A percentile compares a stretch with the other conserved stretches of the same genome.
phyloP scores from a whole-genome alignment of 768 basidiomycete species.

The Gloeophyllum trabeum region DNA sequence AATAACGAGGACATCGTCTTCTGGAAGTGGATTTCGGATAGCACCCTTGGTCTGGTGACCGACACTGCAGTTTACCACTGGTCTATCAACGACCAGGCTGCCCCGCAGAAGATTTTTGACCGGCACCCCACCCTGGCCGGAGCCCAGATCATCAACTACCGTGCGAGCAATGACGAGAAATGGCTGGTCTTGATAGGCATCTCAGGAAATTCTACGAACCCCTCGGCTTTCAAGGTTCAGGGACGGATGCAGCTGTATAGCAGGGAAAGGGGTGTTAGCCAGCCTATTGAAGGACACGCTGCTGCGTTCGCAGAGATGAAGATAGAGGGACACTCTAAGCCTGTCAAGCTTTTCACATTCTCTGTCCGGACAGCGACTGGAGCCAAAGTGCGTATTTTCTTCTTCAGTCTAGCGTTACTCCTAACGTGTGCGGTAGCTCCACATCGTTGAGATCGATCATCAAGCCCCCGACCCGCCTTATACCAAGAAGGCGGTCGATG shows the following conservation, averaged over 20 bases:
- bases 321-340: conserved; percentile 75
- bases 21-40: conserved; percentile 97
- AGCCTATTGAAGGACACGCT: conserved; percentile 98
- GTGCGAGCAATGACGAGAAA: conserved; percentile 84
- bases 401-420: not conserved
- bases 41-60: conserved; percentile 90
- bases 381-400: conserved; percentile 64
- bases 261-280: conserved; percentile 83
- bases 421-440: conserved; percentile 55
- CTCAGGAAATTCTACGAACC: conserved; percentile 83
- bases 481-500: conserved; percentile 95
- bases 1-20: conserved; percentile 93
- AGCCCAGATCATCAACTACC: conserved; percentile 98
- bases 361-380: conserved; percentile 94
- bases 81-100: conserved; percentile 65
- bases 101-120: conserved; percentile 92
- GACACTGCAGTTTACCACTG: conserved; percentile 91
- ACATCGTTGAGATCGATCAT: conserved; percentile 98
- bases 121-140: conserved; percentile 90
- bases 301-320: conserved; percentile 92
- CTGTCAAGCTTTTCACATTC: conserved; percentile 91
- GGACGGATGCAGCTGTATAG: conserved; percentile 97
- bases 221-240: conserved; percentile 96
- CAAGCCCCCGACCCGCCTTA: conserved; percentile 86
- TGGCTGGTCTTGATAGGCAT: conserved; percentile 98